phyloP scores from a whole-genome alignment of 441 rosid species.

The Populus hybrid region DNA sequence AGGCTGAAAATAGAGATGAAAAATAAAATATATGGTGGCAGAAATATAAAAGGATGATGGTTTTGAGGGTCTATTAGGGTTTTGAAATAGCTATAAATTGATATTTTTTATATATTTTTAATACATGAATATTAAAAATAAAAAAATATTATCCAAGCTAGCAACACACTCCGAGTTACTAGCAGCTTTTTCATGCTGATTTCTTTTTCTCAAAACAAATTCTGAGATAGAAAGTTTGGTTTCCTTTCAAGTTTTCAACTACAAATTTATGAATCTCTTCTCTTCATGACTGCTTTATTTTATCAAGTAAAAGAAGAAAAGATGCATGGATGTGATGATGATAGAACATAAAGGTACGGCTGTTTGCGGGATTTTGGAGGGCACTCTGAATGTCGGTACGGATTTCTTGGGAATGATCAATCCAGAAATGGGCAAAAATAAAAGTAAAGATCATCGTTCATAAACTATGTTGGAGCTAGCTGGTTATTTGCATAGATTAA shows the following conservation, averaged over 20 bases:
- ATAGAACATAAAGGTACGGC: background rate
- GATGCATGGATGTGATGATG: background rate
- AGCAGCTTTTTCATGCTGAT: too few species aligned
- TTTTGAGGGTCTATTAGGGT: too few species aligned
- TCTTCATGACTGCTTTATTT: too few species aligned
- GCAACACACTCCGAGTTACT: too few species aligned
- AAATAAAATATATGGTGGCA: background rate
- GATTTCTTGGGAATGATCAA: conserved; percentile 11
- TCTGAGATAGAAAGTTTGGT: too few species aligned
- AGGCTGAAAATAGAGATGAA: background rate
- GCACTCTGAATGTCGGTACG: conserved; percentile 1
- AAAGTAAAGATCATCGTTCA: background rate
- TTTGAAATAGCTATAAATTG: too few species aligned
- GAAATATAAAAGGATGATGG: background rate
- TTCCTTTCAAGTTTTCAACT: too few species aligned
- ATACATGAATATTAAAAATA: too few species aligned
- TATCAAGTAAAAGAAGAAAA: background rate
- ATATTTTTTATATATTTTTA: too few species aligned
- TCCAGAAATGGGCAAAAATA: background rate
- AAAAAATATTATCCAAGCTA: too few species aligned
- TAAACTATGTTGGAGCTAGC: background rate
- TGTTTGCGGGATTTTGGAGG: background rate
- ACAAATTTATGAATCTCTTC: too few species aligned
- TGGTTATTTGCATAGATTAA: background rate
- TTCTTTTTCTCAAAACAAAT: too few species aligned